These are phyloP conservation scores for Bruguiera sexangula DNA, from an alignment of 345 rosid species.

Conservation along the genomic window DNA sequence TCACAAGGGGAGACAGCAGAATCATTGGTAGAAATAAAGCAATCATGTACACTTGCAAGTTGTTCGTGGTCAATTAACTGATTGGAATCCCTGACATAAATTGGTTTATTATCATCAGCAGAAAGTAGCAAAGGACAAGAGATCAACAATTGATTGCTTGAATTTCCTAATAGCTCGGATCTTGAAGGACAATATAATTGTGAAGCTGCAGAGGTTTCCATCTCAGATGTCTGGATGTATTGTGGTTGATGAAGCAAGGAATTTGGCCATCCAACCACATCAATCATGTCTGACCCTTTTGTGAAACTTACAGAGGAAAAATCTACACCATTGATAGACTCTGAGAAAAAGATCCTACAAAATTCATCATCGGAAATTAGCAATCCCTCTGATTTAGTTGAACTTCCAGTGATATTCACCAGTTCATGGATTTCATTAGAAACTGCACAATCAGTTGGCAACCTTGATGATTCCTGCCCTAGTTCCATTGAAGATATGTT, in stretches of 20 bases:
- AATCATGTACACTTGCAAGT: slow-evolving; percentile 30
- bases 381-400: slow-evolving; percentile 45
- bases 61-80: slow-evolving; percentile 44
- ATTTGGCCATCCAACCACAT: slow-evolving; percentile 35
- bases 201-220: slow-evolving; percentile 32
- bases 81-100: slow-evolving; percentile 36
- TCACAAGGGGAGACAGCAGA: slow-evolving; percentile 41
- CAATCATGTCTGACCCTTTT: slow-evolving; percentile 38
- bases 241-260: slow-evolving; percentile 22
- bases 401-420: slow-evolving; percentile 30
- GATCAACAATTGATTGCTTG: slow-evolving; percentile 41
- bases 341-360: slow-evolving; percentile 70
- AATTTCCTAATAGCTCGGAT: slow-evolving; percentile 40
- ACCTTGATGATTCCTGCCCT: slow-evolving; percentile 34
- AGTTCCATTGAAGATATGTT: slow-evolving; percentile 47
- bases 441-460: slow-evolving; percentile 39
- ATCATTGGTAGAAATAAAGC: slow-evolving; percentile 47
- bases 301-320: slow-evolving; percentile 41
- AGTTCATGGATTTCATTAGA: slow-evolving; percentile 42
- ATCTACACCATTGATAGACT: slow-evolving; percentile 39
- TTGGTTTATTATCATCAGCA: slow-evolving; percentile 30
- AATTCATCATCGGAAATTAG: slow-evolving; percentile 86
- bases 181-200: slow-evolving; percentile 42
- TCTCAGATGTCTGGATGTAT: slow-evolving; percentile 41
- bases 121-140: slow-evolving; percentile 33